Evolutionary conservation across 805 yeast species (phyloP), one percentile per base, ranked within the genome.

Genomic region (Metschnikowia rubicola): DNA sequence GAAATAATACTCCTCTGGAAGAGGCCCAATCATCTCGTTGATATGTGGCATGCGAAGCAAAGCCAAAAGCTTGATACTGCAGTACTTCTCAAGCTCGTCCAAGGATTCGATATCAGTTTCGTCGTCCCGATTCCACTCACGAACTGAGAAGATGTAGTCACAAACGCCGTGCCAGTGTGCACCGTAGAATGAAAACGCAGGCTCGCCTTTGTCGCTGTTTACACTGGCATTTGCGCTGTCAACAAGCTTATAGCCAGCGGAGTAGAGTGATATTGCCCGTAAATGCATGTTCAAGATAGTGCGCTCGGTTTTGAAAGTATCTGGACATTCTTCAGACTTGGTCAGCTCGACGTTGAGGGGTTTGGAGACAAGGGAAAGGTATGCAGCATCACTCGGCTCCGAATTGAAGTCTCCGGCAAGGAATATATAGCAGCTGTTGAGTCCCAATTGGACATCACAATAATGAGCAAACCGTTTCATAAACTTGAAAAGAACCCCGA

Each of bases 171-270:
- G 37, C 37, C 35, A 31, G 5, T 13, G 15, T 2, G 42, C 39
- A 15, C 47, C 47, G 31, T 31, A 44, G 34, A 39, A 44, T 1
- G 47, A 39, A 21, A 44, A 44, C 1, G 8, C 7, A 8, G 43
- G 43, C 26, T 44, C 47, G 10, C 30, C 13, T 13, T 38, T 12
- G 8, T 26, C 37, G 12, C 28, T 13, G 17, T 41, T 8, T 4
- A 70, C 36, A 1, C 88, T 88, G 10, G 41, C 26, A 13, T 43
- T 43, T 15, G 15, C 17, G n/a, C 15, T 3, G 17, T 37, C 19
- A 13, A 37, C 38, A 15, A 32, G 34, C 12, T 30, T 11, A 30
- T 44, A 39, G 10, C 47, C 47, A 10, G 19, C 21, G 4, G 47
- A 30, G 12, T 44, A 44, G 10, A 39, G 41, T 3, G 48, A 44